Base-by-base conservation (phyloP, 257 asterid genomes). In the Solanum neorickii region DNA sequence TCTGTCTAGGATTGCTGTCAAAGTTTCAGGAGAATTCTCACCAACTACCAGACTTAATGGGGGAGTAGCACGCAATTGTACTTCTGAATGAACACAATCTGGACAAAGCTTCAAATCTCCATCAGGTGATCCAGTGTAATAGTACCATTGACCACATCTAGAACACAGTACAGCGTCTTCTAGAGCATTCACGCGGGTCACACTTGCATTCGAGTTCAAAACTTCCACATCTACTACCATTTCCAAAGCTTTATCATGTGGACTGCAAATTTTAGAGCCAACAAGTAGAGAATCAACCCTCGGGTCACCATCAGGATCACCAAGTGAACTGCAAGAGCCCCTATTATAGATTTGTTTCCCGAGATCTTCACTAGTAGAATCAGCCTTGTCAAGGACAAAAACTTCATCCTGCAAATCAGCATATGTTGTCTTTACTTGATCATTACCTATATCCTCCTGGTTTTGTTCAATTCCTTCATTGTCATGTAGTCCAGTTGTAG, bases 391-490 rank as follows among this genome's bases (percentile, higher is more conserved):
- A 92, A 96, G 90, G 89, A 87, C 88, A 90, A 94, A 93, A 90
- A 97, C 88, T 91, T 94, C 97, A 87, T 93, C 99, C 31, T 87
- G 89, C 78, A 76, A 21, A 59, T 91, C 89, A 88, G 84, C 90
- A 90, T 84, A 77, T 77, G 87, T 90, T 65, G 90, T 90, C 89
- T 91, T 90, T 86, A 87, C 86, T 85, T 80, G 88, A 76, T 84
- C 91, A 75, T 93, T 92, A 56, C 90, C 89, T 73, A 92, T 89
- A 60, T 92, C 98, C 88, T 94, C 98, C 86, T 90, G 96, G 89
- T 90, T 93, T 52, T 88, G 98, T 88, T 90, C 99, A 84, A 92
- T 91, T 89, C 88, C 97, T 92, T 94, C 97, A 86, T 90, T 88
- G 92, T 93, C 99, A 86, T 91, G 94, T 46, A 91, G 95, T 86